These are phyloP conservation scores for Blastocystis sp. DNA, from an alignment of 352 stramenopile genomes.

Conservation along the genomic window DNA sequence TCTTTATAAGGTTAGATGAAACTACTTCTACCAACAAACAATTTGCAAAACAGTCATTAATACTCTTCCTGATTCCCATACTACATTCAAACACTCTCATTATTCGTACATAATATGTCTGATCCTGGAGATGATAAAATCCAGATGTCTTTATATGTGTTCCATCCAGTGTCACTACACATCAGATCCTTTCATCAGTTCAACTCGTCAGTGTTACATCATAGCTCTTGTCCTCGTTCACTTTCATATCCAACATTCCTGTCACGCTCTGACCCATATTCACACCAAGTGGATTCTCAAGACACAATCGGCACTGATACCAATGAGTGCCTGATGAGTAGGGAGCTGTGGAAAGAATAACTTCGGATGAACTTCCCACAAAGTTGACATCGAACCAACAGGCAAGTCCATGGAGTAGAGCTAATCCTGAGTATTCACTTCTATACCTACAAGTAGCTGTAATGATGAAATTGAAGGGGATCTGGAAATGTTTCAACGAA, in stretches of 20 bases:
- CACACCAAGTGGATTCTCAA: constrained; percentile 80
- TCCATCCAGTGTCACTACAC: constrained; percentile 76
- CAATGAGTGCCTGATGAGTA: constrained; percentile 69
- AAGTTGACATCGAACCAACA: constrained; percentile 99
- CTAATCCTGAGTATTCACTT: constrained; percentile 57
- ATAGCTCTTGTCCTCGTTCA: constrained; percentile 92
- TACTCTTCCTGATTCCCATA: constrained; percentile 59
- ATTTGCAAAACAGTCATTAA: not conserved
- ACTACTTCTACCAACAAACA: too few relatives aligned
- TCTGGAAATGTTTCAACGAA: constrained; percentile 79
- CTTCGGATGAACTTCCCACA: constrained; percentile 73
- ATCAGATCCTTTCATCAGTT: not conserved
- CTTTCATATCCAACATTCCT: constrained; percentile 79
- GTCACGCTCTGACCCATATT: constrained; percentile 79
- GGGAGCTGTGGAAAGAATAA: constrained; percentile 80
- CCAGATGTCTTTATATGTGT: constrained; percentile 76
- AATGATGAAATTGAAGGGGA: constrained; percentile 76
- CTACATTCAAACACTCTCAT: not conserved
- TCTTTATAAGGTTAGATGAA: too few relatives aligned
- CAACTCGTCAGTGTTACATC: constrained; percentile 71
- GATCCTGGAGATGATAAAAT: constrained; percentile 81
- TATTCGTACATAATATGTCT: constrained; percentile 78
- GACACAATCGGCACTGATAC: constrained; percentile 85
- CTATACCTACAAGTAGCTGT: constrained; percentile 48
- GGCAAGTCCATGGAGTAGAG: constrained; percentile 87